A percentile compares a stretch with the other conserved stretches of the same genome.
Evolutionary conservation across 805 yeast genomes (phyloP).

Genomic region (Saccharomyces cerevisiae): DNA sequence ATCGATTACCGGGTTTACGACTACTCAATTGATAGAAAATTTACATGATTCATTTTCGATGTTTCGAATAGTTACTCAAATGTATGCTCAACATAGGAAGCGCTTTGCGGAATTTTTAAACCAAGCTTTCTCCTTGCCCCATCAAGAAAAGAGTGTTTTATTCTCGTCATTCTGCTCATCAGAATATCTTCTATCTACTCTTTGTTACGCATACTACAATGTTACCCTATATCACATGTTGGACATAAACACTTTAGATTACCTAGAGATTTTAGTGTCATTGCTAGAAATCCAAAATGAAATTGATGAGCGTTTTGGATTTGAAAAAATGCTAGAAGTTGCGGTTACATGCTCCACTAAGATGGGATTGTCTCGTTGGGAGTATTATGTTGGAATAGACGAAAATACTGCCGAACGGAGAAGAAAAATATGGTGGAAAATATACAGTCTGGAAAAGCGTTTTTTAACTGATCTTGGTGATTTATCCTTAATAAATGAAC

Average conservation of each 20-base stretch:
- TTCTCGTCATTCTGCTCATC: conserved; percentile 3
- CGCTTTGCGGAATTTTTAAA: neutral
- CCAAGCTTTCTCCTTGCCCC: neutral
- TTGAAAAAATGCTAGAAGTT: conserved; percentile 9
- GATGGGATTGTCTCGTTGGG: conserved; percentile 22
- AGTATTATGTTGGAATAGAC: conserved; percentile 20
- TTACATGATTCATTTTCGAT: conserved; percentile 10
- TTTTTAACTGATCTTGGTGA: conserved; percentile 9
- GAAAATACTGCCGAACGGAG: conserved; percentile 18
- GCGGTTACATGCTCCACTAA: conserved; percentile 11
- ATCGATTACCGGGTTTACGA: conserved; percentile 6
- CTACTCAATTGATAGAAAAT: conserved; percentile 2
- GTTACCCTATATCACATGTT: neutral
- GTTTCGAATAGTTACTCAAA: conserved; percentile 2
- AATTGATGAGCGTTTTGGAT: neutral
- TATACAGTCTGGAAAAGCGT: conserved; percentile 14
- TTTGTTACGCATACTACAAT: neutral
- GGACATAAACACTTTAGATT: neutral
- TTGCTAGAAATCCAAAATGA: neutral
- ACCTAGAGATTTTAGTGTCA: neutral
- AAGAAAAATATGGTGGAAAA: conserved; percentile 17
- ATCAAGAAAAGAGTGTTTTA: neutral
- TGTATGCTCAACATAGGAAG: neutral
- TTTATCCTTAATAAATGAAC: conserved; percentile 11
- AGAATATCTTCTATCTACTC: neutral